Evolutionary conservation across 108 stramenopile genomes (phyloP).

Genomic region (Parmales sp.): DNA sequence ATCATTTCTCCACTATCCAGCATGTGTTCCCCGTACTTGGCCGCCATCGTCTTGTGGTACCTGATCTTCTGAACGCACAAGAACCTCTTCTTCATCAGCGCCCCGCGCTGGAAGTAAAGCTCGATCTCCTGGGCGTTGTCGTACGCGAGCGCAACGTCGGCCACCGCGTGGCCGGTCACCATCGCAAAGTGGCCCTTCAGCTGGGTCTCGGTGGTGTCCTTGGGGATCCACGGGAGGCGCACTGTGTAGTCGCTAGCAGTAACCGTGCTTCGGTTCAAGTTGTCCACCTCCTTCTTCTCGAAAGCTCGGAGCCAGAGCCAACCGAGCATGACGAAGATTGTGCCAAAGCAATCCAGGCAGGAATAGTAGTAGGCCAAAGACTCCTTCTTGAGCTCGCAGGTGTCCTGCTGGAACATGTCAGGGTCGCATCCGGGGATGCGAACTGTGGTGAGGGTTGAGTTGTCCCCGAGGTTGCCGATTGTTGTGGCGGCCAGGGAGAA

Average conservation of each 20-base stretch:
- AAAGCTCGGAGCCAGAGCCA: slow-evolving; percentile 49
- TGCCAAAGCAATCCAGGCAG: slow-evolving; percentile 33
- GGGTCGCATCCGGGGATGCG: slow-evolving; percentile 36
- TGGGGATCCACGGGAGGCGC: slow-evolving; percentile 29
- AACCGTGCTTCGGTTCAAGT: slow-evolving; percentile 36
- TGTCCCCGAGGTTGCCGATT: slow-evolving; percentile 46
- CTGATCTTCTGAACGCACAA: slow-evolving; percentile 35
- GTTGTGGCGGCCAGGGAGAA: slow-evolving; percentile 29
- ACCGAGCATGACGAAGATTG: slow-evolving; percentile 36
- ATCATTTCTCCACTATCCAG: not conserved
- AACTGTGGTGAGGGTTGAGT: slow-evolving; percentile 20
- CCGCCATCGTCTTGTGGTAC: slow-evolving; percentile 30
- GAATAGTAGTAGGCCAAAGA: slow-evolving; percentile 29
- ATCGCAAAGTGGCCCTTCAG: slow-evolving; percentile 39
- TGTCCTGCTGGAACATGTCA: slow-evolving; percentile 24
- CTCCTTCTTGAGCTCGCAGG: slow-evolving; percentile 29
- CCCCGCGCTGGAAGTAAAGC: slow-evolving; percentile 40
- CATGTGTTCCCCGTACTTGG: not conserved
- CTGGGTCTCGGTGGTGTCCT: slow-evolving; percentile 40
- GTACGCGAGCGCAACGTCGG: slow-evolving; percentile 47
- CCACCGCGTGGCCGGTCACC: slow-evolving; percentile 34
- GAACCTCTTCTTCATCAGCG: slow-evolving; percentile 36
- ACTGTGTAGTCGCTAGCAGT: slow-evolving; percentile 48
- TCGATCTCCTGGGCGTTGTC: slow-evolving; percentile 44
- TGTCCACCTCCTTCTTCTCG: slow-evolving; percentile 36